These are phyloP conservation scores for Dioscorea cayenensis DNA, from an alignment of 116 monocot genomes.

Conservation along the genomic window DNA sequence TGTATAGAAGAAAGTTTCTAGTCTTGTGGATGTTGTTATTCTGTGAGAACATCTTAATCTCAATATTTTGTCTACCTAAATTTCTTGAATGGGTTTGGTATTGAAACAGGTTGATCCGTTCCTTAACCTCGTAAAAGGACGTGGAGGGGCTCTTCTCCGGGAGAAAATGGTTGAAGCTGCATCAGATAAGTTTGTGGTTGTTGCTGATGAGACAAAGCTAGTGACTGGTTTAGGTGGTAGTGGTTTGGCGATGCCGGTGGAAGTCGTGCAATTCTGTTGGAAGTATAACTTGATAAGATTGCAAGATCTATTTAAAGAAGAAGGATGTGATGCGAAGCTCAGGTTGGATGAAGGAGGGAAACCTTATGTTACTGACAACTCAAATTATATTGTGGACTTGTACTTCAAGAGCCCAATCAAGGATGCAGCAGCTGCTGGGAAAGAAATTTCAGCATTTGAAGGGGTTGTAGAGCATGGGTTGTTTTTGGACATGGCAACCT, in stretches of 20 bases:
- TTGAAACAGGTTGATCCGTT: conserved; percentile 60
- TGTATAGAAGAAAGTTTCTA: background rate
- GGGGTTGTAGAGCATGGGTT: conserved; percentile 95
- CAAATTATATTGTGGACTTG: conserved; percentile 89
- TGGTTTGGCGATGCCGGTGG: conserved; percentile 93
- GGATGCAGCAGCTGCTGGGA: conserved; percentile 66
- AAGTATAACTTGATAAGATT: conserved; percentile 73
- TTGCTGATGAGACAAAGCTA: conserved; percentile 91
- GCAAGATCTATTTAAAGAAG: conserved; percentile 79
- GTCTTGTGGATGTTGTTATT: background rate
- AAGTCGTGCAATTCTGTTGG: conserved; percentile 98
- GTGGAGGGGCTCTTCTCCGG: conserved; percentile 88
- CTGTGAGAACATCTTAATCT: background rate
- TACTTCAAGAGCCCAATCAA: conserved; percentile 84
- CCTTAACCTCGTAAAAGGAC: conserved; percentile 88
- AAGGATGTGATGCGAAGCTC: conserved; percentile 83
- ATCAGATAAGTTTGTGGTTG: conserved; percentile 86
- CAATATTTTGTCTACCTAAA: background rate
- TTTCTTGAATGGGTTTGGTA: background rate
- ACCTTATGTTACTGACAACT: conserved; percentile 88
- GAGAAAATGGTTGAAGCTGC: conserved; percentile 99
- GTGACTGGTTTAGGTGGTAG: conserved; percentile 86
- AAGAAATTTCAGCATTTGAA: conserved; percentile 72
- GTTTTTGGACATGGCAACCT: conserved; percentile 84
- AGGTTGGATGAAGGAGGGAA: conserved; percentile 70